Evolutionary conservation across 768 basidiomycete species (phyloP).

Genomic region (Podaxis sp.): DNA sequence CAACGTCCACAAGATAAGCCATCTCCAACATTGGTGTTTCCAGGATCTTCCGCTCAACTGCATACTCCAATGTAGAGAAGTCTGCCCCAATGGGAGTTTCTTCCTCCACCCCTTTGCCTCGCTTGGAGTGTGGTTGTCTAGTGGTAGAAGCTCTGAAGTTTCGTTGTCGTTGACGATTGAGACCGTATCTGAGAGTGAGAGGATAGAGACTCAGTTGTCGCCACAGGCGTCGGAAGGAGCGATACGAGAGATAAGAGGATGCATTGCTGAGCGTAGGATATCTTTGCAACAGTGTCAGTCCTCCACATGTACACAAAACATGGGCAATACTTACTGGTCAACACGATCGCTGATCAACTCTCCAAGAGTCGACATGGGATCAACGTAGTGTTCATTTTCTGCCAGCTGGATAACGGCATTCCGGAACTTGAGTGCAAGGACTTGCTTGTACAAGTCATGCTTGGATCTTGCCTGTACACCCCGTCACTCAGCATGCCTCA

Average conservation of each 20-base stretch:
- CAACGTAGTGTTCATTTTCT: constrained; percentile 74
- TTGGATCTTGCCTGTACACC: constrained; percentile 68
- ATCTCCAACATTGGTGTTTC: constrained; percentile 77
- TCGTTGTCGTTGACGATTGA: constrained; percentile 30
- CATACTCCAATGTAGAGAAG: constrained; percentile 72
- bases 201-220: constrained; percentile 15
- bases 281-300: constrained; percentile 20
- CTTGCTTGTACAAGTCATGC: constrained; percentile 81
- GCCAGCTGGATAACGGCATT: constrained; percentile 61
- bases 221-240: constrained; percentile 30
- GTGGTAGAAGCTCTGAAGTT: constrained; percentile 19
- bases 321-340: constrained; percentile 35
- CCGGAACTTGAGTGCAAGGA: constrained; percentile 69
- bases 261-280: constrained; percentile 29
- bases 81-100: constrained; percentile 55
- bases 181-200: constrained; percentile 34
- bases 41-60: constrained; percentile 79
- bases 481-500: constrained; percentile 12
- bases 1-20: constrained; percentile 83
- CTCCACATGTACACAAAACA: not conserved
- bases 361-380: constrained; percentile 66
- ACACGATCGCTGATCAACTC: constrained; percentile 57
- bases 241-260: constrained; percentile 34
- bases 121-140: constrained; percentile 20
- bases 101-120: constrained; percentile 36